A percentile compares a stretch with the other conserved stretches of the same genome.
Evolutionary conservation across 2,329 filamentous ascomycete genomes (phyloP).

Genomic region (Cercospora berteroae): DNA sequence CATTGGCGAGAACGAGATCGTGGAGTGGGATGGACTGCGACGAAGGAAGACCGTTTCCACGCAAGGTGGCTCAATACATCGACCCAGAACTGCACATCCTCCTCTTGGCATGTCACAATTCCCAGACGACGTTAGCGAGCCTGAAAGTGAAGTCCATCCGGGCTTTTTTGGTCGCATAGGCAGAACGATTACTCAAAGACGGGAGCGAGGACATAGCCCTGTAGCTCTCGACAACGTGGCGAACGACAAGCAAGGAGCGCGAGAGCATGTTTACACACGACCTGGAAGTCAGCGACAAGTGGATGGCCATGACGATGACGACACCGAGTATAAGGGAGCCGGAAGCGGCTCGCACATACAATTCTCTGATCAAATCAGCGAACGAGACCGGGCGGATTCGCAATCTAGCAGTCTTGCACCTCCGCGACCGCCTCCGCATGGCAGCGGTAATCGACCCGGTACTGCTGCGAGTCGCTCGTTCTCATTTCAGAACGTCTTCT

Average conservation of each 20-base stretch:
- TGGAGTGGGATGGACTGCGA: constrained; percentile 90
- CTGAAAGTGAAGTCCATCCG: constrained; percentile 45
- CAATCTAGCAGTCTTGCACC: constrained; percentile 49
- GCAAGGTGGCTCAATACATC: constrained; percentile 41
- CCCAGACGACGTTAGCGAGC: constrained; percentile 56
- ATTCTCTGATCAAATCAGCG: constrained; percentile 42
- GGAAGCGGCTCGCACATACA: constrained; percentile 46
- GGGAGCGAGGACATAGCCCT: constrained; percentile 32
- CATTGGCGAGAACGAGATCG: constrained; percentile 73
- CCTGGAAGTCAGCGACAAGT: constrained; percentile 44
- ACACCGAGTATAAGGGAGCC: constrained; percentile 48
- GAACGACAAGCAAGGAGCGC: constrained; percentile 24
- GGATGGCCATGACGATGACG: constrained; percentile 52
- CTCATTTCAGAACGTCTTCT: constrained; percentile 85
- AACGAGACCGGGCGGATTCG: constrained; percentile 44
- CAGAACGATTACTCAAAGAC: constrained; percentile 24
- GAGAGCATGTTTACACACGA: constrained; percentile 53
- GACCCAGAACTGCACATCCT: constrained; percentile 60
- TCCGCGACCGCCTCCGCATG: constrained; percentile 58
- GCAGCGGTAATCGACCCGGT: constrained; percentile 2
- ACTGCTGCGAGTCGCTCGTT: constrained; percentile 72
- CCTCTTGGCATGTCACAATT: constrained; percentile 87
- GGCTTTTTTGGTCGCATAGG: constrained; percentile 46
- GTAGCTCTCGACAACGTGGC: constrained; percentile 40
- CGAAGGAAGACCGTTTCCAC: constrained; percentile 60